These are phyloP conservation scores for Yamadazyma tumulicola DNA, from an alignment of 805 yeast genomes.

Conservation along the genomic window DNA sequence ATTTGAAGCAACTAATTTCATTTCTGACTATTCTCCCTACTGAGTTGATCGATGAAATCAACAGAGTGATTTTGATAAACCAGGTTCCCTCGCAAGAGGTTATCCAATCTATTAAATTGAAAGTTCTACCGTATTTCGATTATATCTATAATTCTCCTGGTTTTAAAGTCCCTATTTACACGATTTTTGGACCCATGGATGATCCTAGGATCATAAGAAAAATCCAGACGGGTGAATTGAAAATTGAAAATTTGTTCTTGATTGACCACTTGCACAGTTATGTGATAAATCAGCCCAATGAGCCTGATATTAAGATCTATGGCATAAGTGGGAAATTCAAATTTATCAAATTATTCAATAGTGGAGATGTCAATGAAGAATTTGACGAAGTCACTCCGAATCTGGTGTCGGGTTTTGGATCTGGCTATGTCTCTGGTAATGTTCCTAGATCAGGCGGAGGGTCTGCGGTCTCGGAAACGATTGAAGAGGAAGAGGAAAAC, in stretches of 20 bases:
- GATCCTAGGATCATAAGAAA: slow-evolving; percentile 65
- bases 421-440: neutral
- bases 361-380: slow-evolving; percentile 8
- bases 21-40: slow-evolving; percentile 57
- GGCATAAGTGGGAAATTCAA: slow-evolving; percentile 75
- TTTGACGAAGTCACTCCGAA: slow-evolving; percentile 32
- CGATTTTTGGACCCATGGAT: slow-evolving; percentile 74
- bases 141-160: slow-evolving; percentile 16
- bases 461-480: neutral
- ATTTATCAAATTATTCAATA: slow-evolving; percentile 54
- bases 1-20: slow-evolving; percentile 62
- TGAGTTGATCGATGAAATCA: slow-evolving; percentile 46
- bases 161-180: slow-evolving; percentile 64
- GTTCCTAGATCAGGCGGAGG: neutral
- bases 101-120: slow-evolving; percentile 9
- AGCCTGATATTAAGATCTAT: slow-evolving; percentile 47
- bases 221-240: slow-evolving; percentile 52
- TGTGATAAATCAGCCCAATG: slow-evolving; percentile 37
- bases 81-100: slow-evolving; percentile 12
- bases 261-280: slow-evolving; percentile 56
- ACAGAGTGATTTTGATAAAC: slow-evolving; percentile 41
- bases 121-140: slow-evolving; percentile 6
- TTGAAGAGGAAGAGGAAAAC: slow-evolving; percentile 4
- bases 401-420: neutral
- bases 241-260: slow-evolving; percentile 54